Base-by-base conservation (phyloP, 2,329 filamentous ascomycete genomes). In the Colletotrichum phormii region DNA sequence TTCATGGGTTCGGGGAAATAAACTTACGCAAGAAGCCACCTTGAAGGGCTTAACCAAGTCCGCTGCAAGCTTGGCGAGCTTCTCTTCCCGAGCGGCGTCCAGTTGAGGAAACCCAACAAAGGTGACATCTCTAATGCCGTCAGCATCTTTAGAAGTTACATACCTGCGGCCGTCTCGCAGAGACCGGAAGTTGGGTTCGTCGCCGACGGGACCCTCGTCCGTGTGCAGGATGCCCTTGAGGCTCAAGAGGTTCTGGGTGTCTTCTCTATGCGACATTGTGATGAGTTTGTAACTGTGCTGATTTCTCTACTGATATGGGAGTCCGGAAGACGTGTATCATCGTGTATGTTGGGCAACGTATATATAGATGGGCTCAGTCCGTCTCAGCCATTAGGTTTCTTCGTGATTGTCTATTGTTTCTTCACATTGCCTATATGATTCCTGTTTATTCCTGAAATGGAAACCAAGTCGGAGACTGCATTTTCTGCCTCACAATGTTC, bases 1-100 rank as follows among this genome's bases (percentile, higher is more conserved):
- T 49, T 49, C 42, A 49, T n/a, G 18, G n/a, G 0, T 24, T 7
- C 2, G 5, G 8, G 35, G 62, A 1, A 15, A 18, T n/a, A 1
- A 0, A 31, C 53, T 26, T 22, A 61, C 67, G 26, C 49, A 60
- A 60, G 31, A 67, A 31, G 67, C 67, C 12, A 59, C 54, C 5
- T 33, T 59, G 18, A 54, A 59, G 13, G 42, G 26, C 64, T 35
- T 46, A 12, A 37, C 46, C 35, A 59, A 37, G 12, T 26, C 22
- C 55, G 24, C 53, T 53, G 64, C 64, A 18, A 66, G 46, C 8
- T 26, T 46, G 12, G 42, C 46, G 15, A 66, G 31, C 54, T 35
- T 58, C 55, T 26, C 18, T 54, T 59, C 46, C 35, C 58, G 53
- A 1, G 8, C 4, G 8, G 35, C 18, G 11, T 58, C 18, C 12